Percentiles rank a stretch among this genome's conserved stretches.
Conservation (phyloP, 129 eudicot species). For the Flaveria bidentis region DNA sequence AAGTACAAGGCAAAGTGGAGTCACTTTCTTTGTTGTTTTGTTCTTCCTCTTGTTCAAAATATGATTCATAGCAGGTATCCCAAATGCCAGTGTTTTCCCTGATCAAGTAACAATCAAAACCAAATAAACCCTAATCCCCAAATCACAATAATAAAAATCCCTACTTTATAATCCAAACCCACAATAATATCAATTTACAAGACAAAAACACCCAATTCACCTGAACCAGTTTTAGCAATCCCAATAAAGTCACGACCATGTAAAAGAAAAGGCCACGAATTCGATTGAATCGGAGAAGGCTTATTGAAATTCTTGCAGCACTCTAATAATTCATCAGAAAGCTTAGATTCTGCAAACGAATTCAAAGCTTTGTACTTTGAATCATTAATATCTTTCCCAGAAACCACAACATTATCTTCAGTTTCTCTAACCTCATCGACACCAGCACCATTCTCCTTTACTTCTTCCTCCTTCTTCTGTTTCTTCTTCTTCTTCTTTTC, state of each 20-base stretch:
- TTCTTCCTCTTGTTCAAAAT: constrained; percentile 63
- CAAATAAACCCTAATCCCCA: constrained; percentile 6
- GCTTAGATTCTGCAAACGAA: constrained; percentile 58
- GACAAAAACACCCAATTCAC: constrained; percentile 35
- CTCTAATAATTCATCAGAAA: constrained; percentile 62
- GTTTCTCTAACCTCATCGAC: constrained; percentile 52
- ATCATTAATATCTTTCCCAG: constrained; percentile 76
- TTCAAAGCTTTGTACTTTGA: constrained; percentile 58
- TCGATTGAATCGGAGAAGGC: constrained; percentile 95
- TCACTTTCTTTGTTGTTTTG: constrained; percentile 46
- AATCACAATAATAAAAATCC: neutral
- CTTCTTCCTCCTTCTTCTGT: constrained; percentile 40
- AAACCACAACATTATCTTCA: constrained; percentile 69
- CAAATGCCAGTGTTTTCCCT: constrained; percentile 97
- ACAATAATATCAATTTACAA: neutral
- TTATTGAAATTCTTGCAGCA: constrained; percentile 80
- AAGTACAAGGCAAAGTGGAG: constrained; percentile 85
- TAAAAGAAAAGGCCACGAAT: constrained; percentile 88
- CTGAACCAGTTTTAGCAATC: constrained; percentile 96
- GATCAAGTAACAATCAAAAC: constrained; percentile 23
- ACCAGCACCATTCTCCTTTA: neutral
- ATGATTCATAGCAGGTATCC: constrained; percentile 89
- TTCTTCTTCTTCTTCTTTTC: constrained; percentile 45
- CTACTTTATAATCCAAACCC: neutral
- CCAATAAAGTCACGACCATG: constrained; percentile 92